Base-by-base conservation (phyloP, 331 rosid species). In the Erythrophleum ivorense region DNA sequence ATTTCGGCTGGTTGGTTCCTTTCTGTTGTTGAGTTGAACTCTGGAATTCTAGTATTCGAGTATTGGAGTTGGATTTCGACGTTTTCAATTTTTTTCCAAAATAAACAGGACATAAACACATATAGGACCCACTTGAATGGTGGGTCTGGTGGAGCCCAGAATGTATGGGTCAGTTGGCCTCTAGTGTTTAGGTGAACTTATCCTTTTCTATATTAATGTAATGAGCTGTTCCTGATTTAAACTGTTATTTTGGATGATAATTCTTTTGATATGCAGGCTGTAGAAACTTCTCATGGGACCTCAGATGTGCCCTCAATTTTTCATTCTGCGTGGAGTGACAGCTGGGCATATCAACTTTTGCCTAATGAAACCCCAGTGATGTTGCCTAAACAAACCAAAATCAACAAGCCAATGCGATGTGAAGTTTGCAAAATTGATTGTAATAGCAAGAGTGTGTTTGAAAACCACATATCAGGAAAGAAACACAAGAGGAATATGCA, bases 381-480 rank as follows among this genome's bases (percentile, higher is more conserved):
- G 75, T 46, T 52, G 34, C 84, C 83, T 24, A n/a, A 77, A 74
- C 86, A 84, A 79, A 72, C 84, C 75, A 80, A 59, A 66, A 79
- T 65, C 75, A 38, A 15, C 52, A 79, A 66, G 41, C 53, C 86
- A 16, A 40, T 86, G 63, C 67, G 57, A 64, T 83, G 87, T 71
- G 85, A 86, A 46, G 80, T 88, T 49, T 85, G 87, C 85, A 80
- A 80, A 64, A 66, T 86, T 64, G 80, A 79, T 83, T 86, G 88
- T 19, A 81, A 75, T 63, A 79, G 85, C 78, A 83, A 76, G 78
- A 80, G 73, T 57, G 84, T 77, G 73, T 87, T 48, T 48, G 90
- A 87, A 58, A 79, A 59, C 14, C 90, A 88, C 71, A 66, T 85
- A 71, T 45, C n/a, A 24, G 94, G 97, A 50, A 89, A 87, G 93